Evolutionary conservation across 345 rosid genomes (phyloP), one percentile per base, ranked within the genome.

Genomic region (Moringa oleifera): DNA sequence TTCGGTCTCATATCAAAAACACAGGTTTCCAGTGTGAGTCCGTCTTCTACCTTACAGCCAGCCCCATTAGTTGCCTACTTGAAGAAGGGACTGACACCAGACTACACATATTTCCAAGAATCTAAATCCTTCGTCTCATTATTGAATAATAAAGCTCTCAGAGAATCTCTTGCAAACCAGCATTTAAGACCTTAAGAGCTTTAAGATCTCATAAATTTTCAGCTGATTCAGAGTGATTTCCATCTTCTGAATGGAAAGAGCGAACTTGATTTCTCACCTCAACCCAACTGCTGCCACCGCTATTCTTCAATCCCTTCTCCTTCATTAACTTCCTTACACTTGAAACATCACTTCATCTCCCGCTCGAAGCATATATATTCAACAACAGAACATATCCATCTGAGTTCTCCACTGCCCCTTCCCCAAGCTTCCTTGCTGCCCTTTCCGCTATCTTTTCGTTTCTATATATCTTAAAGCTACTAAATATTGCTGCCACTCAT

Each of bases 351-450:
- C 12, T 51, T 87, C 90, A 82, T 62, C 76, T 76, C 57, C 87
- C 85, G 25, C 79, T 75, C 19, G 85, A 80, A 51, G 87, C 87
- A 53, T 80, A 77, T n/a, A 85, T 69, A 63, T 85, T 85, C 0
- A 85, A 85, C 73, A 85, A 58, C 71, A 82, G 64, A 6, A 82
- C 76, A 23, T 71, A 80, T 21, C 73, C 79, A 6, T 68, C 78
- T 1, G 84, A 62, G 45, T 65, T 73, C 58, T 71, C 60, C n/a
- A 69, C 78, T 18, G 69, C 74, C 54, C 68, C 47, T 63, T 70
- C 55, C 41, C 70, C 68, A 4, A 85, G 85, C 70, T 73, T 82
- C 58, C 53, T 70, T 7, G 77, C 80, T 25, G 74, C 62, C 65
- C 75, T 77, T 73, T 72, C 77, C 0, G 80, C 90, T 55, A 85